Evolutionary conservation across 2,329 filamentous ascomycete species (phyloP), one percentile per base, ranked within the genome.

Genomic region (Calonectria pteridis): DNA sequence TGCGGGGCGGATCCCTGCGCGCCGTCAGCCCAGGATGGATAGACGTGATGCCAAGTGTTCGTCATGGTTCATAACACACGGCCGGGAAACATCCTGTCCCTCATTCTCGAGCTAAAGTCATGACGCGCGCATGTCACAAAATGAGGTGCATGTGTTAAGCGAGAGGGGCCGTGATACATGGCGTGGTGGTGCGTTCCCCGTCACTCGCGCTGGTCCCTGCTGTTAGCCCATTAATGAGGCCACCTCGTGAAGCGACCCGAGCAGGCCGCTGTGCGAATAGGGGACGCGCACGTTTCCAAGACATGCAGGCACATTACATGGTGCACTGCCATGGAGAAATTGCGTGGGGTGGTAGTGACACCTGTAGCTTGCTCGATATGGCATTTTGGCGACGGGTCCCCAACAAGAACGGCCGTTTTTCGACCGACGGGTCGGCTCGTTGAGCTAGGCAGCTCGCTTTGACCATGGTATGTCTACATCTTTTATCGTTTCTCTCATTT

Each of bases 1-100:
- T 68, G 76, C 73, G 73, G 75, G 76, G 77, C 74, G 37, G 55
- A 26, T 46, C 62, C 74, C 69, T 74, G 71, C 51, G 63, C 62
- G n/a, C 33, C 40, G 59, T 58, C 50, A 29, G 62, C 55, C 58
- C 28, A 49, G 72, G 64, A 63, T 46, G 66, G 33, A 59, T 43
- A 62, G 40, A 58, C 26, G 31, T 63, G 43, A 53, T 35, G 72
- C 71, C 66, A 67, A 73, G 50, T 68, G 53, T 51, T 50, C 58
- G 69, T 67, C 63, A 53, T 28, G 6, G 31, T 51, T 26, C 35
- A 11, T 26, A 10, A 40, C 14, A 46, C 37, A 2, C 49, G 50
- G 33, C 49, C 11, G 31, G 33, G 35, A 11, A 40, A 50, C 31
- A 28, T 13, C 13, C 23, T 20, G 2, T 64, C 50, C 50, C 50